Conservation (phyloP, 1,139 yeast genomes). For the Magnusiomyces paraingens region DNA sequence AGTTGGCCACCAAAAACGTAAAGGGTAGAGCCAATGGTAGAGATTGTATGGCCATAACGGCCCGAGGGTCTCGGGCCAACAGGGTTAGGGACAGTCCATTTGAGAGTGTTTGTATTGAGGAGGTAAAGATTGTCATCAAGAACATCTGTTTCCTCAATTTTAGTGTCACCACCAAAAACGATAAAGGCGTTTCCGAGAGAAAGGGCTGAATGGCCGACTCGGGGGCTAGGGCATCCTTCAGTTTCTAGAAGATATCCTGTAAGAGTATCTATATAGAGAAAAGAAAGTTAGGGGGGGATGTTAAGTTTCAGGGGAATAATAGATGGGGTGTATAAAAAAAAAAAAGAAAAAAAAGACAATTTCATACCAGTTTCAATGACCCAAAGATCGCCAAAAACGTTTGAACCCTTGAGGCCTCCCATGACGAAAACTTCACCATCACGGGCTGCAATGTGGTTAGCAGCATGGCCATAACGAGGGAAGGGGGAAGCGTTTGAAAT, state of each 20-base stretch:
- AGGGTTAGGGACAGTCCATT: conserved; percentile 87
- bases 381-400: conserved; percentile 96
- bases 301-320: conserved; percentile 1
- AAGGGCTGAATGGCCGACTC: conserved; percentile 93
- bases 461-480: conserved; percentile 92
- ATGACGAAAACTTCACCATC: conserved; percentile 79
- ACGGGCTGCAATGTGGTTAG: conserved; percentile 62
- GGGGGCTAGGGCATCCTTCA: conserved; percentile 81
- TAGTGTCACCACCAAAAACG: conserved; percentile 95
- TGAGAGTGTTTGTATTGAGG: conserved; percentile 80
- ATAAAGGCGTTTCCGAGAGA: conserved; percentile 93
- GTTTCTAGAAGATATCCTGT: conserved; percentile 60
- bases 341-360: not conserved
- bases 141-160: conserved; percentile 66
- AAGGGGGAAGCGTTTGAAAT: conserved; percentile 71
- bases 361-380: conserved; percentile 37
- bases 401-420: conserved; percentile 92
- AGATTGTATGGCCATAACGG: conserved; percentile 85
- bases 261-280: conserved; percentile 29
- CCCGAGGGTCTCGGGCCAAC: conserved; percentile 82
- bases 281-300: not conserved
- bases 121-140: conserved; percentile 85
- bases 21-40: conserved; percentile 62
- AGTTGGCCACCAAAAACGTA: conserved; percentile 94
- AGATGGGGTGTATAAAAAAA: not conserved